Conservation (phyloP, 352 stramenopile species). For the Phytophthora foliorum region DNA sequence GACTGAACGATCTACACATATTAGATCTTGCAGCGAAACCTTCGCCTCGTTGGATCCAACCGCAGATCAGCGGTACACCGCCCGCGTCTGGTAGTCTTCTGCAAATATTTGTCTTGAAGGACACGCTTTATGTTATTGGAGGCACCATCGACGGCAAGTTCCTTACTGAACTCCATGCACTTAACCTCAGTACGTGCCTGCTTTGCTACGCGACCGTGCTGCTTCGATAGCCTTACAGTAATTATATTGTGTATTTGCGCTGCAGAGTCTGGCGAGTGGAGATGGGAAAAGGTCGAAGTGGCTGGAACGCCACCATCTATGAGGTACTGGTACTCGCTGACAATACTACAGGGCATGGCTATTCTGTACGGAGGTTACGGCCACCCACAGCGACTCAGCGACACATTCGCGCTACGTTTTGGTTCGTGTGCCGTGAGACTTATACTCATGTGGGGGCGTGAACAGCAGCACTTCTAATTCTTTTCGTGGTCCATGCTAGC, state of each 20-base stretch:
- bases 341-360: constrained; percentile 49
- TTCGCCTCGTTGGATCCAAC: constrained; percentile 46
- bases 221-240: neutral
- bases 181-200: constrained; percentile 58
- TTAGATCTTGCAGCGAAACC: constrained; percentile 45
- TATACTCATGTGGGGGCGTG: neutral
- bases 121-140: constrained; percentile 64
- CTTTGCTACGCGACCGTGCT: neutral
- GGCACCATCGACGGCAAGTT: constrained; percentile 71
- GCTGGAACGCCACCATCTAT: constrained; percentile 59
- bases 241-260: neutral
- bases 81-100: constrained; percentile 56
- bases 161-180: constrained; percentile 58
- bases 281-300: constrained; percentile 60
- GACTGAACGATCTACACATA: constrained; percentile 61
- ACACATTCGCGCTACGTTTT: constrained; percentile 69
- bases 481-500: neutral
- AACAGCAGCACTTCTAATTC: constrained; percentile 2
- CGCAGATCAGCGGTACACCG: constrained; percentile 41
- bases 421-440: constrained; percentile 33
- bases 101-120: constrained; percentile 60
- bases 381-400: constrained; percentile 55
- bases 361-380: constrained; percentile 71
- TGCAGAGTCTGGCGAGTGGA: constrained; percentile 52
- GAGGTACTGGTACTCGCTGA: constrained; percentile 71